These are phyloP conservation scores for Phytophthora pini DNA, from an alignment of 352 stramenopile genomes.

Conservation along the genomic window DNA sequence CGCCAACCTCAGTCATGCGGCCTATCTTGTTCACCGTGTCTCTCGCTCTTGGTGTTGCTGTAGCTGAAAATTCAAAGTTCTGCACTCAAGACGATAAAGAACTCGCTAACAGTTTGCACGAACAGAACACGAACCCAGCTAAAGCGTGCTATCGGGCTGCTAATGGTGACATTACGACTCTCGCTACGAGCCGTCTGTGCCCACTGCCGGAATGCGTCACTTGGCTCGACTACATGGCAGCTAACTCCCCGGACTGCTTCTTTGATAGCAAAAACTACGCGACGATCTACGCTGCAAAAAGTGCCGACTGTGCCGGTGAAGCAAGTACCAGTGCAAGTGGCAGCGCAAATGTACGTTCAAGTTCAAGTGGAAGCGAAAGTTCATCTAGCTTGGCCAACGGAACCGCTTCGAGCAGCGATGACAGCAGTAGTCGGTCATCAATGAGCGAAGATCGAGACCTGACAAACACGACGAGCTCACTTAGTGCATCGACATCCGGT, in stretches of 20 bases:
- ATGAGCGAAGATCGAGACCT: constrained; percentile 23
- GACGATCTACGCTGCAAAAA: constrained; percentile 49
- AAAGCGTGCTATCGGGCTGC: constrained; percentile 62
- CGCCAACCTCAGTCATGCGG: constrained; percentile 18
- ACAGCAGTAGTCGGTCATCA: constrained; percentile 4
- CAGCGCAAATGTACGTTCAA: constrained; percentile 12
- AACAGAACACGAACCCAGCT: constrained; percentile 62
- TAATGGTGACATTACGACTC: constrained; percentile 53
- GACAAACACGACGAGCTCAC: constrained; percentile 10
- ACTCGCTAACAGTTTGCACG: constrained; percentile 60
- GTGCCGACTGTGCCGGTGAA: constrained; percentile 46
- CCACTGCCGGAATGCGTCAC: constrained; percentile 51
- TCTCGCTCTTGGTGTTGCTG: constrained; percentile 24
- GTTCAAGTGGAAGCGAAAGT: constrained; percentile 12
- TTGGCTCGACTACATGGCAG: constrained; percentile 68
- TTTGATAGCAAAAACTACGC: constrained; percentile 76
- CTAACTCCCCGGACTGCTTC: constrained; percentile 60
- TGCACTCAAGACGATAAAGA: constrained; percentile 62
- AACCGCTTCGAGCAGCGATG: constrained; percentile 10
- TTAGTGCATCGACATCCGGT: not conserved
- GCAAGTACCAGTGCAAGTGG: constrained; percentile 9
- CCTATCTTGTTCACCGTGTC: constrained; percentile 16
- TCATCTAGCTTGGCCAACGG: not conserved
- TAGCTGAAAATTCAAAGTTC: constrained; percentile 41
- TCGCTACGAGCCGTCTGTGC: constrained; percentile 63